These are phyloP conservation scores for Termitomyces sp. DNA, from an alignment of 768 basidiomycete species.

Conservation along the genomic window DNA sequence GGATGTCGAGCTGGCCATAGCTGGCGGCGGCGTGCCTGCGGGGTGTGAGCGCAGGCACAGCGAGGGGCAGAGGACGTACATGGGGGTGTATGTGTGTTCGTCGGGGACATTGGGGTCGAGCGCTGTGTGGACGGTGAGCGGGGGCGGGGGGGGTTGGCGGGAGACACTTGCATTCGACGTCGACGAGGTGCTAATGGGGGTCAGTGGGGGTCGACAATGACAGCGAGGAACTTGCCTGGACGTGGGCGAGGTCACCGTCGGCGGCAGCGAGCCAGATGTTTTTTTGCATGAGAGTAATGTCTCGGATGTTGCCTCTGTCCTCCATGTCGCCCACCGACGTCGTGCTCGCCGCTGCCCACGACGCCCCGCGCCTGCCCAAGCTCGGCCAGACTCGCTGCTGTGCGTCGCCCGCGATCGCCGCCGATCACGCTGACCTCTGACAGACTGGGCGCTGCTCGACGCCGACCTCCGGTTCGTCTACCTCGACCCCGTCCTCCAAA, in stretches of 20 bases:
- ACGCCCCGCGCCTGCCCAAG: conserved; percentile 38
- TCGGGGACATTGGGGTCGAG: conserved; percentile 71
- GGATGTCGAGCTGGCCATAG: conserved; percentile 72
- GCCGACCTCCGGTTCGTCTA: conserved; percentile 74
- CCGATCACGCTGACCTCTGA: conserved; percentile 24
- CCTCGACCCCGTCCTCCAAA: conserved; percentile 73
- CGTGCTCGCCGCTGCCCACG: conserved; percentile 22
- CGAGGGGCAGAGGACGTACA: conserved; percentile 35
- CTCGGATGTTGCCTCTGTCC: neutral
- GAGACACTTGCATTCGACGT: conserved; percentile 43
- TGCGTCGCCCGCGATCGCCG: conserved; percentile 41
- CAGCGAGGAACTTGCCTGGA: conserved; percentile 43
- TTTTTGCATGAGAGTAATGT: conserved; percentile 22
- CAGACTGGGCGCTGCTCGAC: conserved; percentile 83
- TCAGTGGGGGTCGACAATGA: conserved; percentile 4
- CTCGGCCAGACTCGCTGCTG: conserved; percentile 74
- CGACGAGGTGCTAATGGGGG: conserved; percentile 48
- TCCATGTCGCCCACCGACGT: conserved; percentile 1
- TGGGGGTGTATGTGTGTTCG: conserved; percentile 73
- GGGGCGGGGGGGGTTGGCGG: conserved; percentile 10
- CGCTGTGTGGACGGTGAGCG: conserved; percentile 34
- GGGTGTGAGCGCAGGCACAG: conserved; percentile 1
- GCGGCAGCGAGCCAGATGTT: conserved; percentile 95
- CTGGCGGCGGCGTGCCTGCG: conserved; percentile 90
- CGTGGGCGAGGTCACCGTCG: conserved; percentile 79